These are phyloP conservation scores for Trichoderma simmonsii DNA, from an alignment of 2,329 filamentous ascomycete genomes.

Conservation along the genomic window DNA sequence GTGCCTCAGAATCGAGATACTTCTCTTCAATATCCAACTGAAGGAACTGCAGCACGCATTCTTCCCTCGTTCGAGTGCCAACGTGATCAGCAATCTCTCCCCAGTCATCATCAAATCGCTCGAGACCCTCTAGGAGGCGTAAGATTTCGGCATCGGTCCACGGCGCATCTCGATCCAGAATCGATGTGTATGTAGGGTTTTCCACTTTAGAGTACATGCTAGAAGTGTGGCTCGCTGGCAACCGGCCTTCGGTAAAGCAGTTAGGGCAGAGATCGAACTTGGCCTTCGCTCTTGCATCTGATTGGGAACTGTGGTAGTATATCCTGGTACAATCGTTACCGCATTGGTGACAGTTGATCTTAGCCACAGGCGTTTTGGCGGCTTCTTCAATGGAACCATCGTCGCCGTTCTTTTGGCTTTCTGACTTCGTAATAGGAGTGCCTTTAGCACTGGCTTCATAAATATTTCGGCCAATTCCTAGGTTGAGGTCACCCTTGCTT, in stretches of 20 bases:
- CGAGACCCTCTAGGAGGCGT: constrained; percentile 84
- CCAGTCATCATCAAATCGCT: constrained; percentile 96
- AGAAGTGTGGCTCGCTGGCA: constrained; percentile 74
- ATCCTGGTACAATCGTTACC: constrained; percentile 78
- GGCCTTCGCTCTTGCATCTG: constrained; percentile 58
- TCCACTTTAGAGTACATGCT: constrained; percentile 86
- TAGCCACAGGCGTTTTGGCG: constrained; percentile 62
- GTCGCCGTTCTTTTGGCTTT: constrained; percentile 75
- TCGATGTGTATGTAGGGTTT: constrained; percentile 74
- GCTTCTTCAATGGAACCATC: constrained; percentile 59
- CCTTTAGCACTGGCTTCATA: constrained; percentile 89
- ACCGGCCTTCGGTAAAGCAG: constrained; percentile 81
- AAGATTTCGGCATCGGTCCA: constrained; percentile 91
- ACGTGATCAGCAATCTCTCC: constrained; percentile 89
- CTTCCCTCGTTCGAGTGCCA: constrained; percentile 84
- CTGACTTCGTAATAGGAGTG: constrained; percentile 64
- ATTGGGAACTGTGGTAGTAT: constrained; percentile 58
- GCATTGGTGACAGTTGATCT: constrained; percentile 85
- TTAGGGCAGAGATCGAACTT: constrained; percentile 89
- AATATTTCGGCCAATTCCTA: constrained; percentile 92
- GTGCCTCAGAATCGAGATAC: constrained; percentile 75
- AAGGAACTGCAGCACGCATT: constrained; percentile 95
- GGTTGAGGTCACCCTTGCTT: constrained; percentile 77
- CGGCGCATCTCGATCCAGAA: constrained; percentile 78
- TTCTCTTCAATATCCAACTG: constrained; percentile 97